These are phyloP conservation scores for Juglanconis sp. DNA, from an alignment of 2,329 filamentous ascomycete genomes.

Conservation along the genomic window DNA sequence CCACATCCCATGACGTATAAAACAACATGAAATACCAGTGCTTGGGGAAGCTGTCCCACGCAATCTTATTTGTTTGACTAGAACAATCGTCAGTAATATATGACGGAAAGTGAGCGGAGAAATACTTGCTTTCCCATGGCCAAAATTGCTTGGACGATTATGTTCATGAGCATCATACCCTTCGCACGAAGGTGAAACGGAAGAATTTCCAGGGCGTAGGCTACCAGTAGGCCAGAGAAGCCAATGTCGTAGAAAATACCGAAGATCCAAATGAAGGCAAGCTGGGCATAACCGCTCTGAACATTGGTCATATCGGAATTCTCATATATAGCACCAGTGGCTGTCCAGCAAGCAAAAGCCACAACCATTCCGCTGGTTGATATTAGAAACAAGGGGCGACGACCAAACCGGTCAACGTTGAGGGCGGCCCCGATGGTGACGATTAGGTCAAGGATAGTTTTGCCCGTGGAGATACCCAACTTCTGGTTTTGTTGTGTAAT, in stretches of 20 bases:
- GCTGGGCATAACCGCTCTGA: constrained; percentile 44
- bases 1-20: constrained; percentile 61
- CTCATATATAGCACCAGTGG: constrained; percentile 48
- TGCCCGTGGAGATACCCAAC: constrained; percentile 44
- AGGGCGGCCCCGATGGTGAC: constrained; percentile 50
- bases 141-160: constrained; percentile 59
- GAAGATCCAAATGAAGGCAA: constrained; percentile 59
- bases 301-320: constrained; percentile 39
- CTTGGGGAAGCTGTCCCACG: constrained; percentile 55
- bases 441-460: constrained; percentile 54
- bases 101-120: neutral
- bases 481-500: constrained; percentile 53
- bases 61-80: constrained; percentile 61
- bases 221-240: constrained; percentile 55
- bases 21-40: constrained; percentile 67
- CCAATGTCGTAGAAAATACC: constrained; percentile 58
- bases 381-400: constrained; percentile 46
- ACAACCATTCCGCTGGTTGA: constrained; percentile 47
- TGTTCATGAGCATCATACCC: constrained; percentile 63
- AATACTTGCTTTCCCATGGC: constrained; percentile 57
- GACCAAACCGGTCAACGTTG: constrained; percentile 44
- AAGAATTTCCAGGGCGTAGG: constrained; percentile 57
- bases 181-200: constrained; percentile 57
- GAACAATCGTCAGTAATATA: neutral
- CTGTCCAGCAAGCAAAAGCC: constrained; percentile 45